A percentile compares a stretch with the other conserved stretches of the same genome.
Conservation (phyloP, 2,329 filamentous ascomycete species). For the Ophiostoma montium region DNA sequence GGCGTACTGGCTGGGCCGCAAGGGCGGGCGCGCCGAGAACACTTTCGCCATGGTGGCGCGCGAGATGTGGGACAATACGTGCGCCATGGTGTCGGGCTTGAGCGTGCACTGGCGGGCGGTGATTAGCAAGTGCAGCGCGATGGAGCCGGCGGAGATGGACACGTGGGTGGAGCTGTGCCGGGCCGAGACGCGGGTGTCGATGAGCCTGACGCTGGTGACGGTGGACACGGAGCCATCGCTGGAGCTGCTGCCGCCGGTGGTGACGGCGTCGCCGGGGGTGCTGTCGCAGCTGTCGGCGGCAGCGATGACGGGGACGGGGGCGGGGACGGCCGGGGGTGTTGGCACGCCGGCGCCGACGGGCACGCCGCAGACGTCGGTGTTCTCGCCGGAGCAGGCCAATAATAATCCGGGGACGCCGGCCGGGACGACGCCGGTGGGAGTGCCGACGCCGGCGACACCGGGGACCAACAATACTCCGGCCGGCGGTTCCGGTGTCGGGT, state of each 20-base stretch:
- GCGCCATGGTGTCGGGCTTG: constrained; percentile 55
- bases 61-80: constrained; percentile 67
- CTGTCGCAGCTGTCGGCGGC: constrained; percentile 30
- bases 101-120: constrained; percentile 67
- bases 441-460: constrained; percentile 13
- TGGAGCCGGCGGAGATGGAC: constrained; percentile 52
- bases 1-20: constrained; percentile 56
- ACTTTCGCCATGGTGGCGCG: constrained; percentile 49
- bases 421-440: constrained; percentile 17
- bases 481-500: no score
- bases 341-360: constrained; percentile 48
- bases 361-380: constrained; percentile 46
- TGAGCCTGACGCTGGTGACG: constrained; percentile 45
- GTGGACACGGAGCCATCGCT: constrained; percentile 52
- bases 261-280: constrained; percentile 32
- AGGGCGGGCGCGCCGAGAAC: constrained; percentile 35
- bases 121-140: constrained; percentile 55
- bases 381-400: constrained; percentile 46
- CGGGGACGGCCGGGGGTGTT: constrained; percentile 30
- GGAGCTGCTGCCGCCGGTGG: constrained; percentile 43
- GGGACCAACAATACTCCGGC: constrained; percentile 13
- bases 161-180: constrained; percentile 41
- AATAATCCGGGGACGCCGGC: constrained; percentile 36
- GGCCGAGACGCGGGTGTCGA: constrained; percentile 33
- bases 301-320: constrained; percentile 38